A percentile compares a stretch with the other conserved stretches of the same genome.
Conservation (phyloP, 345 rosid species). For the Ailanthus altissimus region DNA sequence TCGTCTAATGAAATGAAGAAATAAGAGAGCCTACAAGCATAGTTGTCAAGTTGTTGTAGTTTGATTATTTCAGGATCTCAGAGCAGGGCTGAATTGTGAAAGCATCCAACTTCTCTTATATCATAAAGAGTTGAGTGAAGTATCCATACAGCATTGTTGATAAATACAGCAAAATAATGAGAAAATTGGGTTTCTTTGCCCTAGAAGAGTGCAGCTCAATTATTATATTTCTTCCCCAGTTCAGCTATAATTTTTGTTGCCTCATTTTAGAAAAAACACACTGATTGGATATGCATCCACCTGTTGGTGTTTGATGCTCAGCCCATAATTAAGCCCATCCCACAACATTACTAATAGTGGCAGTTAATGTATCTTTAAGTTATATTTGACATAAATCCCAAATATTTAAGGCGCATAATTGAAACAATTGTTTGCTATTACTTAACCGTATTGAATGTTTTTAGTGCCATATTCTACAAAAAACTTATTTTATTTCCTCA, state of each 20-base stretch:
- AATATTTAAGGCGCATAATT: background rate
- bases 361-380: background rate
- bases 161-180: background rate
- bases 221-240: background rate
- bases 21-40: background rate
- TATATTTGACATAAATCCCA: background rate
- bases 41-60: no score
- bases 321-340: background rate
- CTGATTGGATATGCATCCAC: background rate
- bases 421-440: background rate
- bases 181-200: background rate
- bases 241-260: background rate
- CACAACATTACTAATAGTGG: background rate
- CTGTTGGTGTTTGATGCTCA: background rate
- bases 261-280: background rate
- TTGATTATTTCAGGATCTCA: no score
- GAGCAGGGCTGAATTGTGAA: background rate
- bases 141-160: background rate
- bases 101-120: background rate
- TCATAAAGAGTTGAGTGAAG: conserved; percentile 1
- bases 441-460: background rate
- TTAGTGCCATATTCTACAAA: background rate
- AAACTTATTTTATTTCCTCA: background rate
- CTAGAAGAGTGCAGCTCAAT: background rate
- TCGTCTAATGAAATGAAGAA: background rate